A percentile compares a stretch with the other conserved stretches of the same genome.
Conservation (phyloP, 1,284 basidiomycete genomes). For the Cutaneotrichosporon sp. region DNA sequence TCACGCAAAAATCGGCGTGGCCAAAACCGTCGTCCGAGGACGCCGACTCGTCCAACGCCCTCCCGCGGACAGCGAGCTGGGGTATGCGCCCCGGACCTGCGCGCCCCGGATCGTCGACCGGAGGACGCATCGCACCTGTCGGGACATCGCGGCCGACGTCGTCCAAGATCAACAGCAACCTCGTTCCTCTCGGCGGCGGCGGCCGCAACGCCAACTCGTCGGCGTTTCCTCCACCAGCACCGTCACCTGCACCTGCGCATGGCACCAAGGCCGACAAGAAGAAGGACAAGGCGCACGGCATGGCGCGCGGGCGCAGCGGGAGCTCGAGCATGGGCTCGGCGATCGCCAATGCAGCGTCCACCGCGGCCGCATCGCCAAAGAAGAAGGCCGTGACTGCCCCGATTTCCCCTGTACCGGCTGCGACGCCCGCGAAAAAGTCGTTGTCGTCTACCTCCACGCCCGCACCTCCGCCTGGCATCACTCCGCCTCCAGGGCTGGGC, state of each 20-base stretch:
- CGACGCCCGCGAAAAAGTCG: conserved; percentile 2
- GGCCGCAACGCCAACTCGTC: conserved; percentile 22
- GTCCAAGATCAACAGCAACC: conserved; percentile 30
- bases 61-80: conserved; percentile 81
- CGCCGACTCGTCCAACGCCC: conserved; percentile 49
- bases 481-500: conserved; percentile 17
- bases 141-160: conserved; percentile 25
- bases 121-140: conserved; percentile 13
- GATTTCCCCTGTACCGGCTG: not conserved
- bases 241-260: conserved; percentile 58
- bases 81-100: conserved; percentile 41
- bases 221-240: conserved; percentile 53
- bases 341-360: conserved; percentile 7
- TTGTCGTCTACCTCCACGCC: conserved; percentile 30
- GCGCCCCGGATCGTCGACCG: conserved; percentile 10
- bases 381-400: conserved; percentile 24
- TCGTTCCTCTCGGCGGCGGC: conserved; percentile 34
- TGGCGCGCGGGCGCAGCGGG: conserved; percentile 34
- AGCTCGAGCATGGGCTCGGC: conserved; percentile 27
- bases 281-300: conserved; percentile 22
- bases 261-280: conserved; percentile 20
- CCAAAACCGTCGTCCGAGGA: conserved; percentile 39
- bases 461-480: conserved; percentile 41
- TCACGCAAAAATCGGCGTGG: conserved; percentile 31
- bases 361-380: conserved; percentile 38